Percentiles rank a stretch among this genome's conserved stretches.
These are phyloP conservation scores for Stentor roeselii DNA, from an alignment of 73 alveolate species.

Conservation along the genomic window DNA sequence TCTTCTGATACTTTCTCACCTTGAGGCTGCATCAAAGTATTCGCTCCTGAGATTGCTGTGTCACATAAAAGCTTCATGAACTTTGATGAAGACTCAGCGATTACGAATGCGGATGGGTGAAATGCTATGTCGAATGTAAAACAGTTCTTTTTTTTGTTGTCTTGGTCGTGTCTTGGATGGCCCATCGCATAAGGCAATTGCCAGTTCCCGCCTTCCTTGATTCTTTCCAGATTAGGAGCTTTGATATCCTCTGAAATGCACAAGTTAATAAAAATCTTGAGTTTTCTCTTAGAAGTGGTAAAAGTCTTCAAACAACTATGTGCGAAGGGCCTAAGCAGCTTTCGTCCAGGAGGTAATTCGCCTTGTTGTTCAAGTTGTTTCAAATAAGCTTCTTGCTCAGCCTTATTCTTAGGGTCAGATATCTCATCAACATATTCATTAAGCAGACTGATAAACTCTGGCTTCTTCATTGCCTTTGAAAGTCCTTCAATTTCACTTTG, in stretches of 20 bases:
- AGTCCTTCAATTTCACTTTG: conserved; percentile 63
- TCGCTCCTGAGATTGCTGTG: conserved; percentile 85
- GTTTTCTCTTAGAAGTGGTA: conserved; percentile 62
- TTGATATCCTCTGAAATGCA: conserved; percentile 82
- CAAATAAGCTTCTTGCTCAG: conserved; percentile 90
- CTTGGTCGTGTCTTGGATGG: conserved; percentile 89
- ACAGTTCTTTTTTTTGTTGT: conserved; percentile 75
- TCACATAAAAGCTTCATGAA: conserved; percentile 85
- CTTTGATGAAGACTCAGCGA: conserved; percentile 39
- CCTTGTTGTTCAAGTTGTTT: conserved; percentile 87
- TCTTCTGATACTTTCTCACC: conserved; percentile 89
- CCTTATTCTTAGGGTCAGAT: conserved; percentile 95
- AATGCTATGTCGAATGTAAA: conserved; percentile 90
- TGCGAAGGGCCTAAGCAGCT: conserved; percentile 72
- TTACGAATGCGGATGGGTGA: conserved; percentile 76
- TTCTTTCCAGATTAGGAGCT: conserved; percentile 70
- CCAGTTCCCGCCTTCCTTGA: conserved; percentile 85
- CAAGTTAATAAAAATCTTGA: conserved; percentile 91
- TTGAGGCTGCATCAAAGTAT: conserved; percentile 72
- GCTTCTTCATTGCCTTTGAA: conserved; percentile 88
- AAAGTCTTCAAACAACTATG: conserved; percentile 80
- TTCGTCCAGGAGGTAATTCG: conserved; percentile 83
- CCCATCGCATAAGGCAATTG: conserved; percentile 89
- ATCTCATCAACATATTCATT: conserved; percentile 94
- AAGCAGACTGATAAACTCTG: conserved; percentile 86